Percentiles rank a stretch among this genome's conserved stretches.
Conservation (phyloP, 148 eudicot species). For the Polygonum maritimum region DNA sequence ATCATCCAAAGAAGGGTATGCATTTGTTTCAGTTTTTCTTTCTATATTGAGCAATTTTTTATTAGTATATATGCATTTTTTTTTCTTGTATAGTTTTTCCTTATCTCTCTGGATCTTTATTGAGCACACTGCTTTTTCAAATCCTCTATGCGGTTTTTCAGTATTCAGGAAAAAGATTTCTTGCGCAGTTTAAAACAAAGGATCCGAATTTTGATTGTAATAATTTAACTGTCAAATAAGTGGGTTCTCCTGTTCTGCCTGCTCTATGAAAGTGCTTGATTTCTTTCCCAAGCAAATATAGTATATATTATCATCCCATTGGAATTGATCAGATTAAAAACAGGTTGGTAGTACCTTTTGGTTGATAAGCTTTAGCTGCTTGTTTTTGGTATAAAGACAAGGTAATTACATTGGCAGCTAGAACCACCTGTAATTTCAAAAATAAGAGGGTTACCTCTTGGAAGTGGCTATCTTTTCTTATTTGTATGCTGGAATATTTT, state of each 20-base stretch:
- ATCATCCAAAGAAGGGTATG: constrained; percentile 52
- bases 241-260: not conserved
- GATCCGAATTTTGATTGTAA: not conserved
- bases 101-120: not conserved
- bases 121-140: not conserved
- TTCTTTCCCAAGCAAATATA: not conserved
- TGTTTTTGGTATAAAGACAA: not conserved
- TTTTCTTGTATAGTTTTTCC: not conserved
- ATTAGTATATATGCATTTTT: not conserved
- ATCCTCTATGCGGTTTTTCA: not conserved
- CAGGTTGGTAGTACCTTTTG: not conserved
- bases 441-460: not conserved
- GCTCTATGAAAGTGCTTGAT: not conserved
- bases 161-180: no score
- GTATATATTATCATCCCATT: not conserved
- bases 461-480: not conserved
- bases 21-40: not conserved
- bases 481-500: no score
- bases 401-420: not conserved
- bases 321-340: not conserved
- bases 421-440: not conserved
- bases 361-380: not conserved
- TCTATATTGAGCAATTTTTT: not conserved
- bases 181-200: no score
- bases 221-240: not conserved